phyloP scores from a whole-genome alignment of 2,329 filamentous ascomycete genomes.

The Curvularia spicifera region DNA sequence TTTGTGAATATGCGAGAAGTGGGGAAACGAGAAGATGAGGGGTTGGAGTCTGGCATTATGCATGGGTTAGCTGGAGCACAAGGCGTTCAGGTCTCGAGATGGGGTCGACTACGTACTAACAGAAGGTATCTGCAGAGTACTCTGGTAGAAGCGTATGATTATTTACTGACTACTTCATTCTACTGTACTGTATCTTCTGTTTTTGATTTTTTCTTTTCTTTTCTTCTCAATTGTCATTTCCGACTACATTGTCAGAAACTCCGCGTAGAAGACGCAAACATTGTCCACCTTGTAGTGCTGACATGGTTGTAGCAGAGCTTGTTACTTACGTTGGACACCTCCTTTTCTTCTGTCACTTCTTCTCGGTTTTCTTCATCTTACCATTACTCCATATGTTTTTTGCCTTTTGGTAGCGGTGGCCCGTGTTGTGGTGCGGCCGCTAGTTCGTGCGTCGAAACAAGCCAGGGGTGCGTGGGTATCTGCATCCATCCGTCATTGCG shows the following conservation, averaged over 20 bases:
- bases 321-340: neutral
- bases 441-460: neutral
- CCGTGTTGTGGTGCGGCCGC: neutral
- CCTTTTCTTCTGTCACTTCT: neutral
- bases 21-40: neutral
- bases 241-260: no score
- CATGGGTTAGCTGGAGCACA: constrained; percentile 16
- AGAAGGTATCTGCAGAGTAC: neutral
- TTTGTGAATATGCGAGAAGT: neutral
- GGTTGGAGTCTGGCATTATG: neutral
- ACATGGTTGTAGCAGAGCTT: neutral
- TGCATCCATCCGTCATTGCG: neutral
- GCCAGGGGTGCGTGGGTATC: neutral
- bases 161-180: neutral
- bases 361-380: neutral
- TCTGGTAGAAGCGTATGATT: neutral
- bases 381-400: neutral
- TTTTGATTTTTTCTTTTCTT: neutral
- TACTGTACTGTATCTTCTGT: neutral
- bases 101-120: neutral
- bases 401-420: neutral
- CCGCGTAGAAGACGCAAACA: no score
- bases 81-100: neutral
- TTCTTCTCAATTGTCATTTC: neutral
- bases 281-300: no score